Evolutionary conservation across 2,329 filamentous ascomycete genomes (phyloP).

Genomic region (Pseudogymnoascus sp.): DNA sequence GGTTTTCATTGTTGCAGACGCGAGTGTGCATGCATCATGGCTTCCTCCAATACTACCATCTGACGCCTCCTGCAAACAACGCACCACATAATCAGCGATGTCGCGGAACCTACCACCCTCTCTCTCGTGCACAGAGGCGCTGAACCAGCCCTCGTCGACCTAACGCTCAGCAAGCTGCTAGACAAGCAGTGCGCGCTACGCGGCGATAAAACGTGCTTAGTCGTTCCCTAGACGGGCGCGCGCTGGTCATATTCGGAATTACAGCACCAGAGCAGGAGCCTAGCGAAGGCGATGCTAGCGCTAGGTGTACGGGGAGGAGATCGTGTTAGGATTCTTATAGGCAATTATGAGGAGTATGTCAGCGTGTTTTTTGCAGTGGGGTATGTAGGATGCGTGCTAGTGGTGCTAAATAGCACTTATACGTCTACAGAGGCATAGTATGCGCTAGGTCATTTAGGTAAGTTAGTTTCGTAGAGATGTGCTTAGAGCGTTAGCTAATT

Average conservation of each 20-base stretch:
- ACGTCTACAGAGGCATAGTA: conserved; percentile 66
- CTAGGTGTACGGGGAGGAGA: conserved; percentile 51
- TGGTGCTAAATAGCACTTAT: conserved; percentile 78
- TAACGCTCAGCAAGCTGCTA: conserved; percentile 66
- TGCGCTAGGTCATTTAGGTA: conserved; percentile 63
- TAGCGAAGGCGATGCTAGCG: conserved; percentile 59
- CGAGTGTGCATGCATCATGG: neutral
- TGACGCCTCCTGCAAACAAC: conserved; percentile 10
- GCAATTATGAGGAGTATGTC: conserved; percentile 25
- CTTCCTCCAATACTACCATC: neutral
- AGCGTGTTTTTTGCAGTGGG: conserved; percentile 20
- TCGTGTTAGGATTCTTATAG: conserved; percentile 19
- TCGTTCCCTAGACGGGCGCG: conserved; percentile 69
- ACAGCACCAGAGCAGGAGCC: conserved; percentile 51
- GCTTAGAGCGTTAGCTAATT: neutral
- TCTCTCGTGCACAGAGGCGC: conserved; percentile 61
- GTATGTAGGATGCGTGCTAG: conserved; percentile 56
- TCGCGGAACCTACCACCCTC: neutral
- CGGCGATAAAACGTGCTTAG: conserved; percentile 57
- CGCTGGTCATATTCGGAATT: conserved; percentile 66
- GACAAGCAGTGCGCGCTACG: conserved; percentile 62
- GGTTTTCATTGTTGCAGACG: neutral
- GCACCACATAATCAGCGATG: neutral
- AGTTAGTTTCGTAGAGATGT: conserved; percentile 18
- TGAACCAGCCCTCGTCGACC: conserved; percentile 61